Base-by-base conservation (phyloP, 306 rosid genomes). In the Medicago arabica region DNA sequence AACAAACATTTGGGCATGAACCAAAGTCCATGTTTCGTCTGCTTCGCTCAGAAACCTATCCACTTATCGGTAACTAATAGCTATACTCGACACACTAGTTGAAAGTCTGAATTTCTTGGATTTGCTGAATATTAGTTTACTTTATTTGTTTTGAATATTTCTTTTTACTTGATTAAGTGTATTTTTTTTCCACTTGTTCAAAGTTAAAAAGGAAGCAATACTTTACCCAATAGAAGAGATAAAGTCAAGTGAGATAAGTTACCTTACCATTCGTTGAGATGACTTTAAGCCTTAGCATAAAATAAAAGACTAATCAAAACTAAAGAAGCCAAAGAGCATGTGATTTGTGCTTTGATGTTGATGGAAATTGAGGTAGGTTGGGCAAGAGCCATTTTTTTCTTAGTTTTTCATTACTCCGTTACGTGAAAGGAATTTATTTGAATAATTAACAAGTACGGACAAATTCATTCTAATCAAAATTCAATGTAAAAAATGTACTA, bases 391-490 rank as follows among this genome's bases (percentile, higher is more conserved):
- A 43, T 40, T 21, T 18, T 60, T 17, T 41, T 51, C 15, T 28
- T 2, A 57, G 67, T 12, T 46, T 46, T 50, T 61, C 13, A 28
- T 25, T 9, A 44, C 15, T 13, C 8, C 61, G 43, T 77, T 76
- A 80, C 78, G 55, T 71, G 4, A 23, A 12, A 69, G 9, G 3
- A 41, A 63, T 75, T 69, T 34, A 46, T 69, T 55, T 59, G 36
- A 75, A 77, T 51, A 62, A 68, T 74, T 28, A 51, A 43, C 25
- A 51, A 16, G 3, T 17, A 3, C 9, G 19, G 82, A 9, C 78
- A 53, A 55, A 71, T 59, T 81, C 77, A 41, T 44, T 31, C 23
- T 31, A 40, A 81, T 40, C 58, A 76, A 76, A 18, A 46, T 75
- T 41, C 13, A 51, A 46, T 65, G 1, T 55, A 66, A 55, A 39